Percentiles rank a stretch among this genome's conserved stretches.
Conservation (phyloP, 441 rosid genomes). For the Lagerstroemia fauriei region DNA sequence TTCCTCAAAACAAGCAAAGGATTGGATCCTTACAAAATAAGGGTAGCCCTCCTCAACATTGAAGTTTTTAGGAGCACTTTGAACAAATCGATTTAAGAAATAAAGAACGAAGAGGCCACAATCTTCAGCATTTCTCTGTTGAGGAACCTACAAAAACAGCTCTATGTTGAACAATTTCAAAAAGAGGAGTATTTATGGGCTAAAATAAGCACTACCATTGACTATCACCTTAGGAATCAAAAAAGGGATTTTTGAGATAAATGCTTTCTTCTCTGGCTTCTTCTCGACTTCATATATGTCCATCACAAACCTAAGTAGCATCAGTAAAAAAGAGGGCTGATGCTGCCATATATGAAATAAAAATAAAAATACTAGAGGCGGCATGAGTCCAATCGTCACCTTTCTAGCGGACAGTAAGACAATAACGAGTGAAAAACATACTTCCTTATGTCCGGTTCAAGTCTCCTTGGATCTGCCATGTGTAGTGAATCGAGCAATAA, state of each 20-base stretch:
- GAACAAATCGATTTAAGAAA: conserved; percentile 62
- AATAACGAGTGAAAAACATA: conserved; percentile 18
- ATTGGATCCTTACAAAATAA: conserved; percentile 62
- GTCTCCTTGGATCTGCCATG: conserved; percentile 50
- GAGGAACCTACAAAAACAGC: conserved; percentile 66
- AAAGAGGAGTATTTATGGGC: not conserved
- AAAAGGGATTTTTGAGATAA: conserved; percentile 54
- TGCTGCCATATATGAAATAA: not conserved
- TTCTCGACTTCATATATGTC: conserved; percentile 63
- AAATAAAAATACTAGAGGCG: not conserved
- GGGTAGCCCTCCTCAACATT: conserved; percentile 40
- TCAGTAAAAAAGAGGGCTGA: conserved; percentile 17
- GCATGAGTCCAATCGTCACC: not conserved
- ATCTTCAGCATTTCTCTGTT: conserved; percentile 69
- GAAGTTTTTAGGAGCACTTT: conserved; percentile 59
- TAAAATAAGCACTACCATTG: not conserved
- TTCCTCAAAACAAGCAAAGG: not conserved
- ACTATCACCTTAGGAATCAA: conserved; percentile 63
- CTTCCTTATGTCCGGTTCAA: conserved; percentile 80
- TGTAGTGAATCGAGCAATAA: conserved; percentile 75
- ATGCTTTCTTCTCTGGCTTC: conserved; percentile 44
- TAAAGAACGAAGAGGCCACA: conserved; percentile 84
- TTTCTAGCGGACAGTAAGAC: not conserved
- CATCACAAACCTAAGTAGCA: conserved; percentile 62
- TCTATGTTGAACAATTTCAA: not conserved